Conservation (phyloP, 2,329 filamentous ascomycete species). For the Colletotrichum paranaense region DNA sequence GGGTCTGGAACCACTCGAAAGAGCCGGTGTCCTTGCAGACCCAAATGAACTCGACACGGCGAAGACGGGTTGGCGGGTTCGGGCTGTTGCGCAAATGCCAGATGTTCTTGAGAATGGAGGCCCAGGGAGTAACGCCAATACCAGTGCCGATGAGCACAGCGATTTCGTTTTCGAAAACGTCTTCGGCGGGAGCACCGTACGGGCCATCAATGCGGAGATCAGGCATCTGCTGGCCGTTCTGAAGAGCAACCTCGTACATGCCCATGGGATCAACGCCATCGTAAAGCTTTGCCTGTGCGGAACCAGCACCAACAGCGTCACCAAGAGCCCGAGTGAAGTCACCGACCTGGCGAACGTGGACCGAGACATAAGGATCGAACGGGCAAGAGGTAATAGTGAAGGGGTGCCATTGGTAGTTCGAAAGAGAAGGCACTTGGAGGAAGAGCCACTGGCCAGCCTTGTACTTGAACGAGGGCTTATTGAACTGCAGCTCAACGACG, state of each 20-base stretch:
- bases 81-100: slow-evolving; percentile 94
- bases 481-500: slow-evolving; percentile 96
- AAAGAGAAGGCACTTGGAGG: slow-evolving; percentile 90
- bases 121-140: slow-evolving; percentile 90
- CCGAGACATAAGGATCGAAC: slow-evolving; percentile 91
- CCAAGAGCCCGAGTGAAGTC: slow-evolving; percentile 97
- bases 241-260: slow-evolving; percentile 97
- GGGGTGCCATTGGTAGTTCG: slow-evolving; percentile 94
- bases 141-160: slow-evolving; percentile 87
- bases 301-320: slow-evolving; percentile 91
- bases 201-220: slow-evolving; percentile 90
- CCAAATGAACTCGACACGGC: slow-evolving; percentile 99
- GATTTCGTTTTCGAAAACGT: slow-evolving; percentile 95
- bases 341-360: slow-evolving; percentile 95
- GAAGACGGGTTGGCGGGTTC: slow-evolving; percentile 88
- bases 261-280: slow-evolving; percentile 91
- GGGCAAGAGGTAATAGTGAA: slow-evolving; percentile 99
- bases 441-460: slow-evolving; percentile 99
- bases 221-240: slow-evolving; percentile 95
- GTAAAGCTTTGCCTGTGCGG: slow-evolving; percentile 88
- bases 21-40: slow-evolving; percentile 95
- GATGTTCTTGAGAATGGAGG: slow-evolving; percentile 93
- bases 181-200: slow-evolving; percentile 95
- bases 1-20: slow-evolving; percentile 98
- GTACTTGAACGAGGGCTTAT: slow-evolving; percentile 96